These are phyloP conservation scores for Setaria viridis DNA, from an alignment of 202 grass and related monocot species.

Conservation along the genomic window DNA sequence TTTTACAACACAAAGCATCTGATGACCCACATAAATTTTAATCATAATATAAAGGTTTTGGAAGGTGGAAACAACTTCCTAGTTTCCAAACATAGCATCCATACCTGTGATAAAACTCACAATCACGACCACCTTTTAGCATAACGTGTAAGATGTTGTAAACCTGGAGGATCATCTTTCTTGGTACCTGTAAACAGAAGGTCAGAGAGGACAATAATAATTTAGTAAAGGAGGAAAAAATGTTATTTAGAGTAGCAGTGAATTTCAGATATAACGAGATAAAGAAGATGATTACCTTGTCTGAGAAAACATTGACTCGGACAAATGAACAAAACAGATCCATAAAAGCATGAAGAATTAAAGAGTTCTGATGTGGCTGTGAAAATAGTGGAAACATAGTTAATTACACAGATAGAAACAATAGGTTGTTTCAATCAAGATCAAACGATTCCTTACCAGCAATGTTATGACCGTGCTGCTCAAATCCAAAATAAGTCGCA, in stretches of 20 bases:
- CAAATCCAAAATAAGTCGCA: constrained; percentile 93
- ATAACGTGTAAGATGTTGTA: constrained; percentile 94
- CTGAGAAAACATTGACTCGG: constrained; percentile 93
- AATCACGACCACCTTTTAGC: constrained; percentile 94
- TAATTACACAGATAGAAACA: constrained; percentile 20
- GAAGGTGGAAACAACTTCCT: constrained; percentile 36
- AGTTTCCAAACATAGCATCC: constrained; percentile 24
- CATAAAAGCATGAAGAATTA: constrained; percentile 99
- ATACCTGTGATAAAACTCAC: constrained; percentile 98
- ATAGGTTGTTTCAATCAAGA: constrained; percentile 19
- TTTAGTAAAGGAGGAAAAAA: constrained; percentile 24
- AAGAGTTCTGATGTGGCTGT: constrained; percentile 97
- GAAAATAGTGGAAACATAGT: constrained; percentile 46
- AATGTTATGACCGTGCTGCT: constrained; percentile 99
- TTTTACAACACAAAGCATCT: constrained; percentile 8
- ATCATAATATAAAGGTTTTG: neutral
- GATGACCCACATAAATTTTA: neutral
- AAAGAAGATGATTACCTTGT: constrained; percentile 75
- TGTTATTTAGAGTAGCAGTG: neutral
- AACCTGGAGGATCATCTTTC: constrained; percentile 99
- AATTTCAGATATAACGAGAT: constrained; percentile 35
- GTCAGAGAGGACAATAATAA: constrained; percentile 18
- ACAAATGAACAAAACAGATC: constrained; percentile 98
- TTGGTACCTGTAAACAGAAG: constrained; percentile 82
- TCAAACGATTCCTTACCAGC: constrained; percentile 61